Evolutionary conservation across 176 grass and related monocot genomes (phyloP).

Genomic region (Hordeum marinum): DNA sequence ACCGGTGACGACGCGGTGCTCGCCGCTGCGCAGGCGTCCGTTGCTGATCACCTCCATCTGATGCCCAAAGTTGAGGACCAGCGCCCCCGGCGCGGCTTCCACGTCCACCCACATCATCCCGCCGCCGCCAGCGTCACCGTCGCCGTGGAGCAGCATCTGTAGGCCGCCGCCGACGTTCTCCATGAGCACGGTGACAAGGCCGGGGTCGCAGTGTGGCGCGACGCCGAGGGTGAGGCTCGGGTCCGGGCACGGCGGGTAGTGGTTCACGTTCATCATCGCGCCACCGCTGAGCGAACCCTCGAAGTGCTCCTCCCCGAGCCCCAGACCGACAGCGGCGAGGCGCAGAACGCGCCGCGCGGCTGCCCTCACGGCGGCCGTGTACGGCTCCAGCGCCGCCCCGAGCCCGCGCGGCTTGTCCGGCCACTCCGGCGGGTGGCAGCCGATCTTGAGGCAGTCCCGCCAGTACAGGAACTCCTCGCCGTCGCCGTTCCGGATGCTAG

Average conservation of each 20-base stretch:
- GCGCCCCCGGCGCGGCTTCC: constrained; percentile 25
- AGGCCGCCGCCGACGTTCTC: constrained; percentile 25
- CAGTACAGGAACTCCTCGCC: neutral
- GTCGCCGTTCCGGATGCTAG: neutral
- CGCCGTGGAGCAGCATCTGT: constrained; percentile 5
- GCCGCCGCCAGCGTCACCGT: constrained; percentile 18
- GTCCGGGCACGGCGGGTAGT: constrained; percentile 31
- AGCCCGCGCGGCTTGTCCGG: neutral
- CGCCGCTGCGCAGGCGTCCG: neutral
- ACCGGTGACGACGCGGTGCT: constrained; percentile 24
- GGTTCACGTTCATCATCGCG: constrained; percentile 27
- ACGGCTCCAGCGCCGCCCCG: neutral
- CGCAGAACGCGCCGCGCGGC: too few relatives aligned
- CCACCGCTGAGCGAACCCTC: too few relatives aligned
- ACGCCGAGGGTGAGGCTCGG: neutral
- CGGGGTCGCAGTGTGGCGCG: neutral
- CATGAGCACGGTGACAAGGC: constrained; percentile 39
- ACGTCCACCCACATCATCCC: neutral
- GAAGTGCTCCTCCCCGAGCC: too few relatives aligned
- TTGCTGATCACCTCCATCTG: constrained; percentile 45
- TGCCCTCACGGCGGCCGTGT: neutral
- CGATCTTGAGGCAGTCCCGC: neutral
- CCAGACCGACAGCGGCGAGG: too few relatives aligned
- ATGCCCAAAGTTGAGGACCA: constrained; percentile 49
- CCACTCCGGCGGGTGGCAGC: constrained; percentile 18